Base-by-base conservation (phyloP, 768 basidiomycete species). In the Boletus rubropictus region DNA sequence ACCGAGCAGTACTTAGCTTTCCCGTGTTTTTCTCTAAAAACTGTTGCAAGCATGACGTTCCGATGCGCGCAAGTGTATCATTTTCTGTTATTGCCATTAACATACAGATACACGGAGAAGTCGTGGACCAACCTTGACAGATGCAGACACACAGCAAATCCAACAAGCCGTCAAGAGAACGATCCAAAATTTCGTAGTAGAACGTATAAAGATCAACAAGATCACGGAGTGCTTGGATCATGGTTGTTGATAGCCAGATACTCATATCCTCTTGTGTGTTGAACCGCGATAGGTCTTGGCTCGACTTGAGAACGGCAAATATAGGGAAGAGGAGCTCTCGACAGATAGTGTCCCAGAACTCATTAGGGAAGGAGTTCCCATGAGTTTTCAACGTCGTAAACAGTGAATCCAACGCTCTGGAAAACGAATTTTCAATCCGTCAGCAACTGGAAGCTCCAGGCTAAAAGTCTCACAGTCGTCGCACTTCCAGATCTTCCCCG, bases 181-280 rank as follows among this genome's bases (percentile, higher is more conserved):
- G 79, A 55, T 93, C 89, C 58, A 99, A 66, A 14, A 83, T 90
- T 43, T 89, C 85, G 62, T 97, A 98, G 72, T 92, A 93, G 69
- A 83, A 89, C 2, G 96, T 94, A 64, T 94, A 99, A 18, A 99
- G 78, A 61, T 95, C 91, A 49, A 99, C 89, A 51, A 98, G 76
- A 66, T 97, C 89, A 37, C 96, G 82, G 38, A 99, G 77, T 1
- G 96, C 96, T 62, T 97, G 93, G 41, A 98, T 96, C 89, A 99
- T 93, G 3, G 96, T 99, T 12, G 96, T 96, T 21, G 93, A 97
- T 38, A 99, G 69, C 96, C 96, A 99, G 22, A 99, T 93, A 58
- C 92, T 96, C 92, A 98, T 95, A 57, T 98, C 96, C 61, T 98
- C 96, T 59, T 96, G 92, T 5, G 92, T 94, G 64, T 77, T 88